Evolutionary conservation across 2,329 filamentous ascomycete species (phyloP), one percentile per base, ranked within the genome.

Genomic region (Venturia pyrina): DNA sequence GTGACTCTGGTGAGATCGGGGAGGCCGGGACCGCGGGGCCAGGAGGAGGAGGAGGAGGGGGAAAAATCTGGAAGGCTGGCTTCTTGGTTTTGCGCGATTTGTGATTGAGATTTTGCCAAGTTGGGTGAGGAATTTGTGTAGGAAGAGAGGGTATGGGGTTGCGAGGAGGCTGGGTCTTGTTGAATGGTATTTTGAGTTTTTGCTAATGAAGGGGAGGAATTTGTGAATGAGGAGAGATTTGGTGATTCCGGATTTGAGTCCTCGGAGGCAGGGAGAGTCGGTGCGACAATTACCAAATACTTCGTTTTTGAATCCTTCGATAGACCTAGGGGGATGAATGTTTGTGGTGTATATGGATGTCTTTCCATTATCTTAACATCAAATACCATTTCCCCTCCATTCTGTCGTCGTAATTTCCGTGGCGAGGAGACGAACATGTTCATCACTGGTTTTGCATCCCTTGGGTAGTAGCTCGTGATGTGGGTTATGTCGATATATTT

Each of bases 331-430:
- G 95, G 95, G 56, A 90, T 83, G 76, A 99, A 98, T 0, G 92
- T 96, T 79, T 99, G 95, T 1, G 90, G 90, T 1, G 95, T 98
- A 77, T 87, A 98, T 0, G 95, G 93, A 76, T 99, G 95, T 48
- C 95, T 83, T 76, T 99, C 95, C 40, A 98, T 84, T 66, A 96
- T 85, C 24, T 78, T 77, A 65, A 97, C 83, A 59, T 84, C 80
- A 73, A 96, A 90, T 4, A 83, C 50, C 48, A 62, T 11, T 68
- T 73, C 72, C 50, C 73, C 68, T 62, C 86, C 87, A 75, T 91
- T 96, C 65, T 88, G 83, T 46, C 89, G 83, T 34, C 80, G 75
- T 41, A 89, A 77, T 46, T 79, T 70, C 44, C 89, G 83, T 11
- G 89, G 88, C 62, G 86, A 87, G 75, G 91, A 97, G 65, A 91